These are phyloP conservation scores for Penicillium canescens DNA, from an alignment of 495 filamentous ascomycete genomes.

Conservation along the genomic window DNA sequence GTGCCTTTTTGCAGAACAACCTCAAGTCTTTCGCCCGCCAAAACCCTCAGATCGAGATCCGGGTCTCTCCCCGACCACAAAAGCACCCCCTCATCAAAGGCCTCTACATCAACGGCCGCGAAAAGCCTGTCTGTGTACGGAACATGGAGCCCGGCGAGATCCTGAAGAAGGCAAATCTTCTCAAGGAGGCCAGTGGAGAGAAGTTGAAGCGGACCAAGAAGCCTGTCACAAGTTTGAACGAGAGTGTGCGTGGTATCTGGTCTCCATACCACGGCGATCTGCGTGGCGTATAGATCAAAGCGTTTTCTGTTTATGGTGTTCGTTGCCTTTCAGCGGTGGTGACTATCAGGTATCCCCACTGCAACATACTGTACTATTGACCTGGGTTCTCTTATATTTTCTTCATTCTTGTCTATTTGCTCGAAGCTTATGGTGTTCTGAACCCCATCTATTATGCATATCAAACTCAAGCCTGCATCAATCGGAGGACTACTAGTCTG, in stretches of 20 bases:
- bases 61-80: slow-evolving; percentile 80
- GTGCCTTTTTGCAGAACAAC: slow-evolving; percentile 73
- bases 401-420: slow-evolving; percentile 12
- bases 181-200: slow-evolving; percentile 84
- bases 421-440: slow-evolving; percentile 4
- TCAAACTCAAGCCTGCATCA: slow-evolving; percentile 6
- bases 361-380: slow-evolving; percentile 36
- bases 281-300: slow-evolving; percentile 38
- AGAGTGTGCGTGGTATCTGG: slow-evolving; percentile 94
- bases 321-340: slow-evolving; percentile 14
- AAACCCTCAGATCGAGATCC: slow-evolving; percentile 90
- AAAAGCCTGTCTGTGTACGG: slow-evolving; percentile 84
- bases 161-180: slow-evolving; percentile 72
- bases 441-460: slow-evolving; percentile 12
- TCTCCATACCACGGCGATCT: slow-evolving; percentile 80
- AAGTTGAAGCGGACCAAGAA: slow-evolving; percentile 79
- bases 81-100: slow-evolving; percentile 87
- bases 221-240: slow-evolving; percentile 81
- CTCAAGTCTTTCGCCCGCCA: slow-evolving; percentile 73
- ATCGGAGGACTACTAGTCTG: background rate
- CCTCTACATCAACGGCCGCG: slow-evolving; percentile 84
- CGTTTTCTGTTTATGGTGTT: slow-evolving; percentile 26
- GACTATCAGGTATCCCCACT: slow-evolving; percentile 11
- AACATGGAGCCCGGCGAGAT: slow-evolving; percentile 83
- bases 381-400: slow-evolving; percentile 18